Percentiles rank a stretch among this genome's conserved stretches.
phyloP scores from a whole-genome alignment of 371 early-diverging fungal genomes.

The Dinochytrium kinnereticum region DNA sequence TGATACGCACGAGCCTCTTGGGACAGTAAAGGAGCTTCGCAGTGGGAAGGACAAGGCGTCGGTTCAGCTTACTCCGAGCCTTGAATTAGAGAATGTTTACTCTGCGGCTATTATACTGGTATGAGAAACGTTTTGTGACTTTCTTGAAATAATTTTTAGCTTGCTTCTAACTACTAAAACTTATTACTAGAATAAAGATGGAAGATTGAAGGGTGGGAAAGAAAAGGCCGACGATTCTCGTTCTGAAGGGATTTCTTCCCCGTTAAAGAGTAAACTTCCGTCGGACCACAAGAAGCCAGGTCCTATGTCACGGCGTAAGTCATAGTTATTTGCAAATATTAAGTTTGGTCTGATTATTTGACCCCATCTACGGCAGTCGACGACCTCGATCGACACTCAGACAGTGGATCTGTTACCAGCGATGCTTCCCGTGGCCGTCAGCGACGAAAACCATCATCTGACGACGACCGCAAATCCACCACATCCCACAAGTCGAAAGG shows the following conservation, averaged over 20 bases:
- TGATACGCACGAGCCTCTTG: conserved; percentile 27
- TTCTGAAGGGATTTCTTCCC: background rate
- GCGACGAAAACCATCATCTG: background rate
- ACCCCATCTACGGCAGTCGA: background rate
- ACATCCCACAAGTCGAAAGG: background rate
- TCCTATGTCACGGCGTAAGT: background rate
- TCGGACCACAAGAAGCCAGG: background rate
- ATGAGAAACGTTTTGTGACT: background rate
- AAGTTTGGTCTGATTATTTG: no score
- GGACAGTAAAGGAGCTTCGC: conserved; percentile 19
- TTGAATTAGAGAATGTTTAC: conserved; percentile 15
- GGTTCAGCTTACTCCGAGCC: conserved; percentile 25
- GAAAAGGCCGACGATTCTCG: background rate
- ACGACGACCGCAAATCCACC: background rate
- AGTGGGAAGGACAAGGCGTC: conserved; percentile 16
- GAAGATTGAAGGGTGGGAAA: background rate
- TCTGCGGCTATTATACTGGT: conserved; percentile 24
- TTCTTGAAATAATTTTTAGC: background rate
- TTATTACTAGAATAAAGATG: background rate
- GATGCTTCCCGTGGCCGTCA: background rate
- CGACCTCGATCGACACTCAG: background rate
- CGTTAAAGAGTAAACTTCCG: background rate
- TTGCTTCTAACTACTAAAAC: background rate
- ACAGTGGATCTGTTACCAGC: background rate
- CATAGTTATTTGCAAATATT: no score